Evolutionary conservation across 23 red algal species (phyloP), one percentile per base, ranked within the genome.

Genomic region (Gracilaria gracilis): DNA sequence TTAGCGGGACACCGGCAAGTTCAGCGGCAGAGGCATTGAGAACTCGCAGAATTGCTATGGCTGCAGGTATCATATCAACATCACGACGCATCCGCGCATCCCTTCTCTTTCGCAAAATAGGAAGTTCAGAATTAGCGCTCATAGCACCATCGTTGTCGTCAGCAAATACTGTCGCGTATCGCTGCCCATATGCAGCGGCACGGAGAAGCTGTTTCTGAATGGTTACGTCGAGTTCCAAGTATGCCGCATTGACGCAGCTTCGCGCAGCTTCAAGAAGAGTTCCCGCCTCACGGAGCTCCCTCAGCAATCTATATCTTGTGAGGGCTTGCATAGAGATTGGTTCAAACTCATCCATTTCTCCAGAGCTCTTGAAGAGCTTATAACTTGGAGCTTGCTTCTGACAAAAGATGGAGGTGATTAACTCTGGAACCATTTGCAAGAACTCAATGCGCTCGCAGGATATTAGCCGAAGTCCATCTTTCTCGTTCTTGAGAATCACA

Each of bases 391-490:
- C 67, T 67, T 89, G 85, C 57, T 19, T 89, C 50, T 71, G 49
- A 62, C 32, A 89, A 27, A 66, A 69, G 4, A 87, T 82, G 34
- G 83, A 42, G 2, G 64, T 67, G 49, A 94, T 81, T 4, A 71
- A 53, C 61, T 85, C 81, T 17, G 91, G 76, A 35, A 94, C 91
- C 91, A 87, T 94, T 67, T 86, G 81, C 24, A 94, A 51, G 57
- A 94, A 94, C 34, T 87, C 71, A 27, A 67, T 29, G 37, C 58
- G 28, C 35, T 38, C 50, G n/a, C 35, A 55, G 1, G 74, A 81
- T n/a, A 94, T 36, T 17, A 94, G 37, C 7, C 91, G 80, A 16
- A 94, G 67, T 47, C 91, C 91, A 57, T 94, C 91, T 9, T 46
- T 48, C 31, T 94, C 91, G 21, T 82, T 70, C 32, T 36, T 55